Evolutionary conservation across 2,329 filamentous ascomycete genomes (phyloP), one percentile per base, ranked within the genome.

Genomic region (Myriosclerotinia duriaeana): DNA sequence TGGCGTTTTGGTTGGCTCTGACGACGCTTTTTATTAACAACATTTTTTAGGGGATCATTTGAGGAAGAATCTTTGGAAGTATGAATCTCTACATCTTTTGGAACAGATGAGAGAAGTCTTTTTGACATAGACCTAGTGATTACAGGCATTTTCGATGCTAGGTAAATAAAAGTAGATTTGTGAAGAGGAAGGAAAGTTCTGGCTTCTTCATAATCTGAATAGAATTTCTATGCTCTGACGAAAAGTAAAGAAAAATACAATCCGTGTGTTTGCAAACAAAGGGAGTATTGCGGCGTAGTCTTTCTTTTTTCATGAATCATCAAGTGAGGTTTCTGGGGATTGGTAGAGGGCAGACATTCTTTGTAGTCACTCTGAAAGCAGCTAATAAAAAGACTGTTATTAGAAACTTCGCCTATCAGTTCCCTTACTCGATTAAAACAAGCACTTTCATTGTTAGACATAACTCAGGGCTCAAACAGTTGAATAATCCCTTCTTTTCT

Each of bases 161-260:
- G 38, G 9, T 34, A 20, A 14, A 14, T 44, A 44, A 20, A 58
- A 58, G 54, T 17, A 58, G 54, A 12, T 26, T 26, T 20, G 5
- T 44, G 54, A 44, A 58, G 54, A 30, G 22, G 54, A 30, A 44
- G 40, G 54, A 44, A 44, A 58, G 38, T 34, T 58, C 38, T 56
- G 30, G 54, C 30, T 20, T 44, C 22, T 44, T 2, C 22, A 26
- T 56, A 42, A 44, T 20, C 4, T 30, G 14, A 20, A 30, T 3
- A 56, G 14, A 26, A 9, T 20, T 44, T 20, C 54, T 56, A 44
- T 42, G 54, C 42, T 58, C 11, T 20, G 22, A 34, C 44, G 20
- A 42, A 42, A 17, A 30, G 26, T 26, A 14, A 22, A 50, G 22
- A n/a, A 50, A 26, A 50, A 9, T 50, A 22, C 11, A 50, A 26